Evolutionary conservation across 495 filamentous ascomycete genomes (phyloP).

Genomic region (Choiromyces venosus): DNA sequence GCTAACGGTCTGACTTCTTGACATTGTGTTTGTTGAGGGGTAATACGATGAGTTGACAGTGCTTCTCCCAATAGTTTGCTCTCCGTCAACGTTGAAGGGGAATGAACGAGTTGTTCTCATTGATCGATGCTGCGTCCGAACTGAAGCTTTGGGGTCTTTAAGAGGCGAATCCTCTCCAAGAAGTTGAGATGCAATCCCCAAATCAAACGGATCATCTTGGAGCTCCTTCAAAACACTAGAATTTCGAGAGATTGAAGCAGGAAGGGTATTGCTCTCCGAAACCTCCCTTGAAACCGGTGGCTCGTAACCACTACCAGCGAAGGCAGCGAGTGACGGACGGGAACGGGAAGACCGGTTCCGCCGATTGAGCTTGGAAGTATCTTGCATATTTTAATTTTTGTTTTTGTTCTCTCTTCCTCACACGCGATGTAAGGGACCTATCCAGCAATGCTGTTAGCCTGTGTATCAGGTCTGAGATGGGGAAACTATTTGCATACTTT

Average conservation of each 20-base stretch:
- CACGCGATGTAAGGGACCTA: neutral
- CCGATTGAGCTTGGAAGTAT: constrained; percentile 23
- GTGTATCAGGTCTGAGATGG: neutral
- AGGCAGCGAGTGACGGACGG: constrained; percentile 41
- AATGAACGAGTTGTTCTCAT: constrained; percentile 30
- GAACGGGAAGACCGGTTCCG: constrained; percentile 38
- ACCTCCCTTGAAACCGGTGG: constrained; percentile 23
- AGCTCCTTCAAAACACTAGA: constrained; percentile 29
- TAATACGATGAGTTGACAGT: constrained; percentile 28
- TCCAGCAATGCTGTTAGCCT: neutral
- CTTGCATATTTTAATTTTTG: constrained; percentile 27
- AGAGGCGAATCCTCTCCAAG: constrained; percentile 21
- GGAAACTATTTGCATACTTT: neutral
- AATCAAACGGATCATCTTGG: constrained; percentile 29
- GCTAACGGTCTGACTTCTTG: constrained; percentile 39
- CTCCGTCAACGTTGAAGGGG: constrained; percentile 28
- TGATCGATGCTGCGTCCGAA: constrained; percentile 26
- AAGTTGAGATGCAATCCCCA: constrained; percentile 32
- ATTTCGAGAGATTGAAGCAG: constrained; percentile 28
- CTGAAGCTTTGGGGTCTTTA: constrained; percentile 20
- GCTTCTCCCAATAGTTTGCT: constrained; percentile 20
- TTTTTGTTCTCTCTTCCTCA: neutral
- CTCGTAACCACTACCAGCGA: constrained; percentile 38
- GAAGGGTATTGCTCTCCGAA: constrained; percentile 26
- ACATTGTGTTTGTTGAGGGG: constrained; percentile 31